These are phyloP conservation scores for Periconia sp. DNA, from an alignment of 2,329 filamentous ascomycete species.

Conservation along the genomic window DNA sequence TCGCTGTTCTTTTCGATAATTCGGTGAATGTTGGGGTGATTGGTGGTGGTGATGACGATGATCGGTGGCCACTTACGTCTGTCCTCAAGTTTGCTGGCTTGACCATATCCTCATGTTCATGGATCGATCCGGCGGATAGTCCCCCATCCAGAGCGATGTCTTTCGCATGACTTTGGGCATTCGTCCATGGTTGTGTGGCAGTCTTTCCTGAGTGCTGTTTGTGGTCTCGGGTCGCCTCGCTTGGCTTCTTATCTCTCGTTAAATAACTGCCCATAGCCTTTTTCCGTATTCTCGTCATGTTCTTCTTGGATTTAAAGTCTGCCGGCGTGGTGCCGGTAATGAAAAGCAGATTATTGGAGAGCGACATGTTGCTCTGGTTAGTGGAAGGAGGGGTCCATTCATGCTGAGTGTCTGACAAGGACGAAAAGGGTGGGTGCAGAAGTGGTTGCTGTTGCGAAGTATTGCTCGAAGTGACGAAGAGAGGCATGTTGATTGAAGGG, in stretches of 20 bases:
- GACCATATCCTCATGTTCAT: background rate
- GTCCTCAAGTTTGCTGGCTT: background rate
- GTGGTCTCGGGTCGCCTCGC: conserved; percentile 6
- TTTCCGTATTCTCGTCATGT: conserved; percentile 39
- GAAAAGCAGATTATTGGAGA: conserved; percentile 22
- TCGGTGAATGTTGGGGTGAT: background rate
- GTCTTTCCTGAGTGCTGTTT: conserved; percentile 12
- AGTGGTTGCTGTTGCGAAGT: background rate
- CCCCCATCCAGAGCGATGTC: background rate
- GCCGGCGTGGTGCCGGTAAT: conserved; percentile 35
- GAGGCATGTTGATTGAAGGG: background rate
- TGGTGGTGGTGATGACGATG: background rate
- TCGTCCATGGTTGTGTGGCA: conserved; percentile 18
- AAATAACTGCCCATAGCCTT: conserved; percentile 39
- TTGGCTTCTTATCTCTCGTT: conserved; percentile 22
- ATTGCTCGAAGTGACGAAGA: background rate
- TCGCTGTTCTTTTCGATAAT: background rate
- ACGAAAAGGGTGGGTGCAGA: background rate
- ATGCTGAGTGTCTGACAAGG: background rate
- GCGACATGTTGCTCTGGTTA: background rate
- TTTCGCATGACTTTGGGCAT: conserved; percentile 13
- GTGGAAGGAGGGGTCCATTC: background rate
- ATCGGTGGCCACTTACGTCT: background rate
- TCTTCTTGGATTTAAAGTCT: conserved; percentile 33
- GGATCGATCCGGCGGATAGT: background rate